Base-by-base conservation (phyloP, 2,329 filamentous ascomycete species). In the Pseudogymnoascus sp. region DNA sequence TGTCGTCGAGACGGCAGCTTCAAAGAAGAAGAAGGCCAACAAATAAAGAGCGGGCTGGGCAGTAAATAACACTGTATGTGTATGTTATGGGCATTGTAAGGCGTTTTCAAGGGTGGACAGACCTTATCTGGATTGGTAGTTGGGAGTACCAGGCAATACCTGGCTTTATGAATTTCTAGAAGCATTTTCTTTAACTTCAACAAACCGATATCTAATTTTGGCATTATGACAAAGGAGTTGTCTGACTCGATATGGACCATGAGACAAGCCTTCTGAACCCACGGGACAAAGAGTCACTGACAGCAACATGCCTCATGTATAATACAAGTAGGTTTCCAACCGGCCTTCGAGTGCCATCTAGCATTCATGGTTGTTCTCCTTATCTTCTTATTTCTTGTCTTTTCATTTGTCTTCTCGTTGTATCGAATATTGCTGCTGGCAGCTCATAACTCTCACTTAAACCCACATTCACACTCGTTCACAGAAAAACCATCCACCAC, bases 21-120 rank as follows among this genome's bases (percentile, higher is more conserved):
- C 52, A 81, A 84, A 77, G 48, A 85, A 82, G 78, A 87, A 85
- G 79, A 87, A 85, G 78, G 80, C 78, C 61, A 87, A 86, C 80
- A 84, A 87, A 74, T 86, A 72, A 75, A 39, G n/a, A 36, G 10
- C 15, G 15, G 48, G 29, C 48, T 55, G 29, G 8, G 48, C 9
- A 55, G 48, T 55, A 42, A 42, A 59, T 59, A 37, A 18, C 58
- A 59, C 58, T 42, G 58, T 59, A 42, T 37, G 58, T 37, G 58
- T 59, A 42, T 59, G 37, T 60, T 37, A 61, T 63, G 61, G 27
- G 45, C 39, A 61, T 61, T 40, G 61, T 31, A 27, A 27, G 27
- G 31, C 52, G 37, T 62, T 60, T 59, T 42, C 33, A 21, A n/a
- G 58, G 37, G 58, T 42, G 58, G 37, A 59, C 15, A 21, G 33